Evolutionary conservation across 2,329 filamentous ascomycete genomes (phyloP), one percentile per base, ranked within the genome.

Genomic region (Didymosphaeria variabile): DNA sequence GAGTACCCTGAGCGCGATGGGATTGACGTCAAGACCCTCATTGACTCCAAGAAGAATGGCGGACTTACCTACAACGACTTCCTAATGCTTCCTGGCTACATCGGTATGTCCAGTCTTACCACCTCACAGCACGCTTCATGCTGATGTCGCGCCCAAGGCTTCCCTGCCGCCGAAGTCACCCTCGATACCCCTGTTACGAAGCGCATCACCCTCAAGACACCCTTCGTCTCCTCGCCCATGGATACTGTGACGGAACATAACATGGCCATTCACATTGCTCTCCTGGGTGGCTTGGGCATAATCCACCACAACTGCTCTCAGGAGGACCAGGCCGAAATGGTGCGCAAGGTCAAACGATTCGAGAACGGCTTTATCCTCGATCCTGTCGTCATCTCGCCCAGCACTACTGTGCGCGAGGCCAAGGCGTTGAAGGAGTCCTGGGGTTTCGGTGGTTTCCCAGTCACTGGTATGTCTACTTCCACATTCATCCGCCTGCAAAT

Each of bases 221-320:
- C 95, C 62, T 94, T 99, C 76, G 88, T 98, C 68, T 99, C 95
- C 50, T 98, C 95, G 42, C 95, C 96, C 74, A 99, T 99, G 95
- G 95, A 99, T 84, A 99, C 95, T 10, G 95, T 99, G 79, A 99
- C 96, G 46, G 95, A 99, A 85, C 92, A 97, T 83, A 94, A 97
- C 80, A 99, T 99, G 96, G 96, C 95, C 67, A 98, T 99, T 73
- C 92, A 97, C 83, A 97, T 96, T 87, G 92, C 92, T 55, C 86
- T 95, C 34, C 90, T 95, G 77, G 92, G 92, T 72, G 92, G 92
- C 74, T 85, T 96, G 19, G 92, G 95, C 83, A 93, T 99, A 72
- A 97, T 99, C 71, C 95, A 99, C 86, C 95, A 99, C 88, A 99
- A 99, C 86, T 99, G 95, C 87, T 95, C 94, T n/a, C 88, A 94